Base-by-base conservation (phyloP, 108 stramenopile species). In the Aurantiochytrium sp. region DNA sequence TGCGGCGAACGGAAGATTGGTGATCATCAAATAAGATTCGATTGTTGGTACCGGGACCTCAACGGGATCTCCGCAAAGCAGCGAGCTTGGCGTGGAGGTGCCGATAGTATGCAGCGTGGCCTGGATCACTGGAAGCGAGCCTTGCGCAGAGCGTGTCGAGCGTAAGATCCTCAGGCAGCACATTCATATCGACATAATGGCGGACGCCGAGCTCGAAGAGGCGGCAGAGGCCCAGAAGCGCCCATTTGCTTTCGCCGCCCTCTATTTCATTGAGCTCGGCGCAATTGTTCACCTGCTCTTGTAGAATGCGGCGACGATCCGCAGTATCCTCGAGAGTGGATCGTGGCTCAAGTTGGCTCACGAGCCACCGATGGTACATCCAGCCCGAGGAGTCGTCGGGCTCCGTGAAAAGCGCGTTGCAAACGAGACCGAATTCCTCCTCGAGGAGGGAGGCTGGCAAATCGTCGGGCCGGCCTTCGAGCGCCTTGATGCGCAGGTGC, bases 351-450 rank as follows among this genome's bases (percentile, higher is more conserved):
- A 81, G 73, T 50, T 50, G 34, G 36, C 69, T 12, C 48, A 86
- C 69, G 0, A 85, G 32, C 88, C 88, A 88, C 34, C 88, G 85
- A 85, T 96, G 95, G 89, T 97, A 99, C 96, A 97, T 97, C 98
- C 98, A 99, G 4, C 93, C 93, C 42, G 96, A 96, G 88, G 97
- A 97, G 88, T 99, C 98, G 89, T 97, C 97, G 8, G 99, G 99
- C 89, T 99, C 98, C 4, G 97, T 98, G 91, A 97, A 99, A 39
- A 98, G 89, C 31, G 97, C 97, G 89, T 96, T 89, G 52, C 89
- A 88, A 4, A 92, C 55, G 24, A 89, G 36, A 0, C 85, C 86
- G 19, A 93, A 68, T 65, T 93, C 92, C 39, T 81, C 42, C 3
- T 48, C 45, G 3, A 81, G 73, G 6, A 12, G 21, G 10, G 21